Percentiles rank a stretch among this genome's conserved stretches.
Conservation (phyloP, 2,329 filamentous ascomycete species). For the Scortechinia acanthostroma region DNA sequence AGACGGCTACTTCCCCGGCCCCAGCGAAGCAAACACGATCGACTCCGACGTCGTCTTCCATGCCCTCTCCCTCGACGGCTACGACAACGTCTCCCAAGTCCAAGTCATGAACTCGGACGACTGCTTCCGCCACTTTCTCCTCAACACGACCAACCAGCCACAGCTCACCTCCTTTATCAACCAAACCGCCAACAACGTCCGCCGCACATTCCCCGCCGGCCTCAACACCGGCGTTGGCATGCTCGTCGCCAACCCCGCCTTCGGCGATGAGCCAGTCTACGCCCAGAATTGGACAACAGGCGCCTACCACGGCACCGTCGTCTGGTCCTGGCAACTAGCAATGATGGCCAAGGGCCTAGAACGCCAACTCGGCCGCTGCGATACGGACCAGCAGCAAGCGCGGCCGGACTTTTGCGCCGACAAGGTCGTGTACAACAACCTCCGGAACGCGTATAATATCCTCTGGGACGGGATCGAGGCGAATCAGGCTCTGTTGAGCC, state of each 20-base stretch:
- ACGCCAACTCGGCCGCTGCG: constrained; percentile 45
- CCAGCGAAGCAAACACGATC: constrained; percentile 30
- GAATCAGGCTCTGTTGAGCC: constrained; percentile 40
- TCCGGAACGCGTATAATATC: constrained; percentile 43
- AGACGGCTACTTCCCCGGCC: constrained; percentile 30
- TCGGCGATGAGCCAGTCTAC: constrained; percentile 35
- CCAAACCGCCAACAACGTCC: constrained; percentile 46
- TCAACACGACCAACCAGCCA: constrained; percentile 47
- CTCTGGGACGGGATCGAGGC: constrained; percentile 54
- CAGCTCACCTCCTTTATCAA: constrained; percentile 49
- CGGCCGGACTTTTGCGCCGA: constrained; percentile 41
- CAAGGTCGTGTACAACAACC: constrained; percentile 27
- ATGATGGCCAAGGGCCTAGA: constrained; percentile 58
- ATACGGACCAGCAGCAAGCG: constrained; percentile 5
- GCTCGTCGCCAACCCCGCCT: constrained; percentile 54
- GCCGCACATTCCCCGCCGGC: constrained; percentile 48
- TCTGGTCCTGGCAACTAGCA: constrained; percentile 59
- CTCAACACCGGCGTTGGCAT: constrained; percentile 46
- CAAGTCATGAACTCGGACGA: constrained; percentile 57
- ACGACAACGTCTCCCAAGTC: constrained; percentile 37
- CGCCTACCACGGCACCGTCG: constrained; percentile 56
- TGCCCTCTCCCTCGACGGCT: constrained; percentile 45
- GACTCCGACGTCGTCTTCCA: constrained; percentile 40
- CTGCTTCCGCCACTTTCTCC: constrained; percentile 54
- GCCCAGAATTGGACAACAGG: constrained; percentile 43